Base-by-base conservation (phyloP, 192 early-diverging fungal species). In the Coemansia sp. region DNA sequence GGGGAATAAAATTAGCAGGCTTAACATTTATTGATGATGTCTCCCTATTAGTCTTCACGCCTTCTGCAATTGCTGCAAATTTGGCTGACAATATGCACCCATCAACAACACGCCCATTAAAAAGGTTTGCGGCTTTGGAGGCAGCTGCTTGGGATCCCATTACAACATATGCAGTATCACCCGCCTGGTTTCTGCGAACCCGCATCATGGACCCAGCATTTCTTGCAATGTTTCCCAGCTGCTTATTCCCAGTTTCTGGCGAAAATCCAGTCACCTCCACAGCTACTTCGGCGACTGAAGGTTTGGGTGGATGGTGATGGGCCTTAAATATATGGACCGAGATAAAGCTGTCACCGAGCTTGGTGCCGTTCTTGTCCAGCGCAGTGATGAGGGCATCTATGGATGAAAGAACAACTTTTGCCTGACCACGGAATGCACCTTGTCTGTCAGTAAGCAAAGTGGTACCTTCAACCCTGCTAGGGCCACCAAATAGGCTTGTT, bases 241-340 rank as follows among this genome's bases (percentile, higher is more conserved):
- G 49, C 54, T 73, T 73, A 60, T 73, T 78, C 2, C 58, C 54
- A 4, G 76, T 69, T 18, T 69, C 65, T 56, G 54, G 59, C 28
- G 76, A 68, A 50, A 78, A 78, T 7, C 76, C 76, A 16, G 25
- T 54, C 25, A 78, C 71, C 26, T 50, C 61, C 50, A 78, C 67
- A 0, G 62, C 26, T 7, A 30, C 26, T 12, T 59, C 66, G 3
- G 44, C 27, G 2, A 12, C 34, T 38, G 51, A 27, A 48, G 56
- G 51, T 21, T 24, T 32, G 61, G 56, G 34, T 0, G 27, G 7
- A 27, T 61, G 27, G 28, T 28, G 16, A 18, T 67, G 68, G 8
- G 65, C 10, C 49, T 66, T 73, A 49, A 68, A 78, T 14, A 66
- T 64, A 16, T 78, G 76, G 54, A 78, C 53, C 1, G 71, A 69